A percentile compares a stretch with the other conserved stretches of the same genome.
phyloP scores from a whole-genome alignment of 768 basidiomycete genomes.

The Phylloporus sp. region DNA sequence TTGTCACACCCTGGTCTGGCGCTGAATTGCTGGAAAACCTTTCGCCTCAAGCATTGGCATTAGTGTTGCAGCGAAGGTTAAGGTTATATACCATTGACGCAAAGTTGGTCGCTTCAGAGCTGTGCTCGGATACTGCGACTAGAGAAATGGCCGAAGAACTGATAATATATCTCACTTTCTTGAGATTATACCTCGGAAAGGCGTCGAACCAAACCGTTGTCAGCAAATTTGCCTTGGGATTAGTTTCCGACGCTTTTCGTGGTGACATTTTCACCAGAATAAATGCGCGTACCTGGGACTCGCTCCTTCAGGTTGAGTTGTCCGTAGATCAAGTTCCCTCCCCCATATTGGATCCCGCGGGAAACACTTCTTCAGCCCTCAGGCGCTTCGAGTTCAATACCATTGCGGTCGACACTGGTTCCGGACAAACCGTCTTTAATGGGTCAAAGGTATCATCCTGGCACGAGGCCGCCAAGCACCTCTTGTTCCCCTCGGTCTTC shows the following conservation, averaged over 20 bases:
- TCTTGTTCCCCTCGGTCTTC: slow-evolving; percentile 84
- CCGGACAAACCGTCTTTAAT: slow-evolving; percentile 54
- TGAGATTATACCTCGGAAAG: slow-evolving; percentile 75
- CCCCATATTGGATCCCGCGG: slow-evolving; percentile 18
- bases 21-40: slow-evolving; percentile 72
- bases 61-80: slow-evolving; percentile 45
- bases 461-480: slow-evolving; percentile 84
- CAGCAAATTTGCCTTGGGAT: slow-evolving; percentile 43
- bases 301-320: slow-evolving; percentile 53
- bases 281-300: slow-evolving; percentile 59
- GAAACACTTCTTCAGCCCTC: slow-evolving; percentile 31
- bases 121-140: slow-evolving; percentile 24
- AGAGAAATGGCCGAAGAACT: slow-evolving; percentile 48
- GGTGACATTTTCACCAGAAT: slow-evolving; percentile 44
- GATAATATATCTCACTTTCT: slow-evolving; percentile 71
- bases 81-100: slow-evolving; percentile 59
- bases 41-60: slow-evolving; percentile 40
- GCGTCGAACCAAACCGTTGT: slow-evolving; percentile 52
- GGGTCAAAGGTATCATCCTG: slow-evolving; percentile 61
- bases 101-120: slow-evolving; percentile 41
- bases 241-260: slow-evolving; percentile 43
- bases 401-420: slow-evolving; percentile 58
- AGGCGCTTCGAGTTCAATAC: slow-evolving; percentile 70
- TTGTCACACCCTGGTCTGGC: slow-evolving; percentile 69
- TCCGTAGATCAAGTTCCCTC: slow-evolving; percentile 19